Conservation (phyloP, 2,329 filamentous ascomycete species). For the Botryosphaeria dothidea region DNA sequence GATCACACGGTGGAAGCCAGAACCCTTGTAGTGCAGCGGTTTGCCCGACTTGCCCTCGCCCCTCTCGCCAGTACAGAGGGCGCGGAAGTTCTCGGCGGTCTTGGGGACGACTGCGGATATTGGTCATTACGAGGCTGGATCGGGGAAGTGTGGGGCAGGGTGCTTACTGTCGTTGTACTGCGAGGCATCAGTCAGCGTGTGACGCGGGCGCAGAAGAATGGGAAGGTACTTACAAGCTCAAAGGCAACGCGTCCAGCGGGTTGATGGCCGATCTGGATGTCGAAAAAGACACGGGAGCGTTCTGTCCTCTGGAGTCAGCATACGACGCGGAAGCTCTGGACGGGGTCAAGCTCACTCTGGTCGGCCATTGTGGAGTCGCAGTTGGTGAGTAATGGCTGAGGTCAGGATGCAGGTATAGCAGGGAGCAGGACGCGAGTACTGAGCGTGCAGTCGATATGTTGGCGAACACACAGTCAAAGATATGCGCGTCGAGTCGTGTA, state of each 20-base stretch:
- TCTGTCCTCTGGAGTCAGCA: conserved; percentile 36
- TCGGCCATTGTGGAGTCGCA: conserved; percentile 7
- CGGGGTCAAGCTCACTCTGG: conserved; percentile 11
- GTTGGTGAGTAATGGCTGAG: too few species aligned
- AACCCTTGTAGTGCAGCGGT: conserved; percentile 89
- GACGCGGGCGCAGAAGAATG: background rate
- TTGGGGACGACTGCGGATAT: conserved; percentile 72
- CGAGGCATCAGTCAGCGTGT: conserved; percentile 19
- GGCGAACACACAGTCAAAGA: background rate
- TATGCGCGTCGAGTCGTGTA: conserved; percentile 2
- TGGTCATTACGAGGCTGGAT: conserved; percentile 3
- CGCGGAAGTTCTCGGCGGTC: conserved; percentile 95
- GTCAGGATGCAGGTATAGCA: background rate
- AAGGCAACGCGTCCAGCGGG: conserved; percentile 78
- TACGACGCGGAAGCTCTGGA: background rate
- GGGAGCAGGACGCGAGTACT: background rate
- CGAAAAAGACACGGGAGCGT: conserved; percentile 87
- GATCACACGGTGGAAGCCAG: conserved; percentile 92
- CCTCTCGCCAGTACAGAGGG: conserved; percentile 93
- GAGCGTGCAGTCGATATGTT: too few species aligned
- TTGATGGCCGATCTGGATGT: conserved; percentile 78
- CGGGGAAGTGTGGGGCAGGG: conserved; percentile 15
- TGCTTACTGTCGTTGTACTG: conserved; percentile 46
- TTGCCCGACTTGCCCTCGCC: conserved; percentile 78
- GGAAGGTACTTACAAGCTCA: conserved; percentile 65